phyloP scores from a whole-genome alignment of 371 early-diverging fungal species.

The Gilbertella persicaria region DNA sequence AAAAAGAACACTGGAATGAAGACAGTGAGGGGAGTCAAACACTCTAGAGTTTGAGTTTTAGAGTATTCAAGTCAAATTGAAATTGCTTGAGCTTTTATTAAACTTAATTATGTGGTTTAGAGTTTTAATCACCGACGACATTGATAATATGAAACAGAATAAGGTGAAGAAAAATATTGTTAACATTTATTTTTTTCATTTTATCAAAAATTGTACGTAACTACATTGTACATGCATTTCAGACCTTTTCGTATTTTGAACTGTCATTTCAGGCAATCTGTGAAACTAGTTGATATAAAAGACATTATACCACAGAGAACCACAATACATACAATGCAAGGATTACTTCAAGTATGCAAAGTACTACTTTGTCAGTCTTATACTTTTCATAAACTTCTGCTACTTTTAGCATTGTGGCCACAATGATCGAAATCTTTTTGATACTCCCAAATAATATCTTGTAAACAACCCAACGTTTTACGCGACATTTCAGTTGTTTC shows the following conservation, averaged over 20 bases:
- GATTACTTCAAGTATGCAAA: neutral
- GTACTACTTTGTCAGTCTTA: neutral
- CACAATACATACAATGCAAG: neutral
- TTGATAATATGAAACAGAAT: too few species aligned
- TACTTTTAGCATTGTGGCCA: neutral
- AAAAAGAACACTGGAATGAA: conserved; percentile 12
- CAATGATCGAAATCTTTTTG: neutral
- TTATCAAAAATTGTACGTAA: neutral
- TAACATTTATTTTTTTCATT: too few species aligned
- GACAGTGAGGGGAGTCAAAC: conserved; percentile 4
- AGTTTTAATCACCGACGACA: too few species aligned
- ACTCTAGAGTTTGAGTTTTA: conserved; percentile 3
- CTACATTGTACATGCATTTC: neutral
- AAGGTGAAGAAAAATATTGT: too few species aligned
- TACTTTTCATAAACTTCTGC: neutral
- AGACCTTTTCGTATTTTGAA: neutral
- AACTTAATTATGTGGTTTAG: too few species aligned
- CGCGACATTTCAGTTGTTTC: too few species aligned
- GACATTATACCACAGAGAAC: neutral
- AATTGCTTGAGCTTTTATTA: too few species aligned
- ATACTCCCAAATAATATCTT: neutral
- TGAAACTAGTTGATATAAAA: neutral
- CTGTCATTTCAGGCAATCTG: neutral
- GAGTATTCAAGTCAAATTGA: conserved; percentile 4
- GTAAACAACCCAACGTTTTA: too few species aligned